These are phyloP conservation scores for Plasmodium inui DNA, from an alignment of 169 alveolate species.

Conservation along the genomic window DNA sequence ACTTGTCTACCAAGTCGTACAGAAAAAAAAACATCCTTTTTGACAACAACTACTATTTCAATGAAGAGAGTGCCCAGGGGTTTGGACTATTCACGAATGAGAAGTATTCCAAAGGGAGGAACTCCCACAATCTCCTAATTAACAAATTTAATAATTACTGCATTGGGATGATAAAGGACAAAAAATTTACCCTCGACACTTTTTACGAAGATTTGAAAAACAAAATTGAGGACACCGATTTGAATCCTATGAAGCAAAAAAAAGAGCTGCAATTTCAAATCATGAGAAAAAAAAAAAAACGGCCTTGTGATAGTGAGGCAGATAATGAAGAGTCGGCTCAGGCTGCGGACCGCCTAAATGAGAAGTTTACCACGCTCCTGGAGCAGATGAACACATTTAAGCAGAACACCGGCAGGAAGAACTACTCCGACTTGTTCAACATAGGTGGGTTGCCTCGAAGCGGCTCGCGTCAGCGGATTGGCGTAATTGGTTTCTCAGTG, in stretches of 20 bases:
- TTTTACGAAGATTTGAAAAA: constrained; percentile 62
- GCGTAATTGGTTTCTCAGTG: background rate
- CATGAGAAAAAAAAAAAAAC: constrained; percentile 33
- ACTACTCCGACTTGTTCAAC: constrained; percentile 45
- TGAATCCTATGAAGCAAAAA: constrained; percentile 11
- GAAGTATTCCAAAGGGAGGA: constrained; percentile 13
- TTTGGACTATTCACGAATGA: constrained; percentile 64
- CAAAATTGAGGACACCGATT: constrained; percentile 55
- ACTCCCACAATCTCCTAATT: constrained; percentile 39
- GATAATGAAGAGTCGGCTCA: background rate
- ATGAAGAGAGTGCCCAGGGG: constrained; percentile 63
- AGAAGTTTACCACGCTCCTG: constrained; percentile 16
- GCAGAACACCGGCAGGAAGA: background rate
- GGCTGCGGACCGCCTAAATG: background rate
- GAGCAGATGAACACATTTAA: constrained; percentile 14
- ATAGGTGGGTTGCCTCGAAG: constrained; percentile 15
- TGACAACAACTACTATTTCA: constrained; percentile 64
- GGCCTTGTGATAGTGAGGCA: constrained; percentile 7
- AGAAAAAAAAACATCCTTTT: constrained; percentile 44
- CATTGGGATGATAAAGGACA: constrained; percentile 51
- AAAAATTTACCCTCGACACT: constrained; percentile 30
- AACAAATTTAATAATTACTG: constrained; percentile 70
- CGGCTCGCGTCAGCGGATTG: background rate
- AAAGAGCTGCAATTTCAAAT: constrained; percentile 38
- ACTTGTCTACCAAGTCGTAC: constrained; percentile 26